Evolutionary conservation across 2,329 filamentous ascomycete genomes (phyloP).

Genomic region (Cladophialophora immunda): DNA sequence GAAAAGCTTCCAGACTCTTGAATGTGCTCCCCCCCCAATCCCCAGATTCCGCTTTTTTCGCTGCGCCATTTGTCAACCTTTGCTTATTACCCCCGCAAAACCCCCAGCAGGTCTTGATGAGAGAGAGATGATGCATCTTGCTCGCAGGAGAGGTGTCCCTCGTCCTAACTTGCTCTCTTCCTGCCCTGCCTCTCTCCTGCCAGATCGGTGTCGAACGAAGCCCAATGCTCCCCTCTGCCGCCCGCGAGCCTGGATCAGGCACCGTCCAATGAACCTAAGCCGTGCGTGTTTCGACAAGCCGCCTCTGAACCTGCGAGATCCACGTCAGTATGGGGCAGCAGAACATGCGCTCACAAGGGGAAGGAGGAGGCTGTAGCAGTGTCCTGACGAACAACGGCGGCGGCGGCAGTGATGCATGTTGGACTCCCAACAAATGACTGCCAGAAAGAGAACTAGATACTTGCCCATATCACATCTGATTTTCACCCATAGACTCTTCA

Average conservation of each 20-base stretch:
- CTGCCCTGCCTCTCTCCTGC: too few relatives aligned
- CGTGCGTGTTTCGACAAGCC: background rate
- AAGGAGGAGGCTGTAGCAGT: background rate
- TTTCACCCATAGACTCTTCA: background rate
- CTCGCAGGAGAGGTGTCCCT: background rate
- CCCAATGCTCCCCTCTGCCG: too few relatives aligned
- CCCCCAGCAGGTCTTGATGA: background rate
- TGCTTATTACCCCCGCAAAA: background rate
- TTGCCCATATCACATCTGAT: background rate
- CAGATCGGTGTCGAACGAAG: background rate
- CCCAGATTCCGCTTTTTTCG: too few relatives aligned
- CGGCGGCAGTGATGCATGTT: background rate
- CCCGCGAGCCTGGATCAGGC: background rate
- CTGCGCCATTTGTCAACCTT: background rate
- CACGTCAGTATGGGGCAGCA: background rate
- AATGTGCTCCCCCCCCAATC: too few relatives aligned
- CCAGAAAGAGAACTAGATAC: background rate
- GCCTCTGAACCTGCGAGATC: background rate
- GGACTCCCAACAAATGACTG: background rate
- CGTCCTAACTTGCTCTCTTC: background rate
- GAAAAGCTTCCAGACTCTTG: conserved; percentile 12
- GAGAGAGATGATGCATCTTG: background rate
- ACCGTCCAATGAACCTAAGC: background rate
- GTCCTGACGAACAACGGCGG: background rate
- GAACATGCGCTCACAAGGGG: background rate